These are phyloP conservation scores for Aspergillus uvarum DNA, from an alignment of 2,329 filamentous ascomycete species.

Conservation along the genomic window DNA sequence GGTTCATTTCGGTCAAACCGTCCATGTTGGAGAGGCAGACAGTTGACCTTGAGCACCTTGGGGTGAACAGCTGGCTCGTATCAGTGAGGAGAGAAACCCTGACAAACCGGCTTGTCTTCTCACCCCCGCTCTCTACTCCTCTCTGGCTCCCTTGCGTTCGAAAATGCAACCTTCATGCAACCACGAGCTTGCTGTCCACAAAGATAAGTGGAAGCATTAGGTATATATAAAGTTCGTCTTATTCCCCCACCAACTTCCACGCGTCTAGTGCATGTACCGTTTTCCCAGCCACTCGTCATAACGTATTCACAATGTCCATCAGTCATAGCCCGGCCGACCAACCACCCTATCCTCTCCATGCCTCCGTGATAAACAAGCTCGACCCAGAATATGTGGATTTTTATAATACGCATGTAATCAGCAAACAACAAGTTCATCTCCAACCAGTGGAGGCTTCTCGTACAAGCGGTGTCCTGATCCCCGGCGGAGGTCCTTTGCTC, in stretches of 20 bases:
- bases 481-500: constrained; percentile 51
- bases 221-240: too few species aligned
- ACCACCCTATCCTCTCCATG: constrained; percentile 51
- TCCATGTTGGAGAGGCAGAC: constrained; percentile 66
- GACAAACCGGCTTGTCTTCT: constrained; percentile 48
- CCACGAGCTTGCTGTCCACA: neutral
- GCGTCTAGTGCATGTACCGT: too few species aligned
- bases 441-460: constrained; percentile 55
- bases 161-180: constrained; percentile 1
- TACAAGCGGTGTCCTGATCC: constrained; percentile 53
- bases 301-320: constrained; percentile 17
- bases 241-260: too few species aligned
- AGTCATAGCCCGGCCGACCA: constrained; percentile 20
- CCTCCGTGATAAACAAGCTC: constrained; percentile 47
- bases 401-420: constrained; percentile 53
- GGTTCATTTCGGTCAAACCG: constrained; percentile 75
- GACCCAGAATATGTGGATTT: constrained; percentile 54
- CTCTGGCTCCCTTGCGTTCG: neutral
- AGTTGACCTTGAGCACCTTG: constrained; percentile 62
- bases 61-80: too few species aligned
- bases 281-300: neutral
- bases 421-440: constrained; percentile 56
- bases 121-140: neutral
- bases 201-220: too few species aligned
- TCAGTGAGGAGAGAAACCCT: constrained; percentile 47